Percentiles rank a stretch among this genome's conserved stretches.
phyloP scores from a whole-genome alignment of 345 rosid genomes.

The Dimocarpus longan region DNA sequence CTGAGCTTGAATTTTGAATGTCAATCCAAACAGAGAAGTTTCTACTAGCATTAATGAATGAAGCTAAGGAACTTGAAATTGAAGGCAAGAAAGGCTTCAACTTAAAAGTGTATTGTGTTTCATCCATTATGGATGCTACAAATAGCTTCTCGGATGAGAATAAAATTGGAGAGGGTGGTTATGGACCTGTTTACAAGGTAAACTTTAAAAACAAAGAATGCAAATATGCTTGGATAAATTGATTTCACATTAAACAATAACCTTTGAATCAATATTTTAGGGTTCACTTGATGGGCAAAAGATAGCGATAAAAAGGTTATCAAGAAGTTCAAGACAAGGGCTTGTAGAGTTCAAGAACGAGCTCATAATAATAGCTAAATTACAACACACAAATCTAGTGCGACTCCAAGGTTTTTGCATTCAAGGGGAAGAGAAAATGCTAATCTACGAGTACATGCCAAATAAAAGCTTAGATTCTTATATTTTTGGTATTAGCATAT shows the following conservation, averaged over 20 bases:
- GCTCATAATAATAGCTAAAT: slow-evolving; percentile 23
- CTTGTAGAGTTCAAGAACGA: slow-evolving; percentile 34
- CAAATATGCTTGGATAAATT: too few relatives aligned
- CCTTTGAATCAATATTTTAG: background rate
- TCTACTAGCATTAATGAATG: background rate
- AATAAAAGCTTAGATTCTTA: slow-evolving; percentile 21
- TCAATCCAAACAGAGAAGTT: background rate
- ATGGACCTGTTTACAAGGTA: slow-evolving; percentile 21
- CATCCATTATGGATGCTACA: slow-evolving; percentile 1
- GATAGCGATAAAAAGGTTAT: slow-evolving; percentile 28
- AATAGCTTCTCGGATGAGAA: background rate
- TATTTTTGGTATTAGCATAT: slow-evolving; percentile 17
- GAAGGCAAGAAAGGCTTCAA: background rate
- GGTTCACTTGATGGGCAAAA: slow-evolving; percentile 22
- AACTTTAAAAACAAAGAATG: background rate
- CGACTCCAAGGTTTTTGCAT: slow-evolving; percentile 23
- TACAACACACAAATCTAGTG: slow-evolving; percentile 27
- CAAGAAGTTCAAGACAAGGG: slow-evolving; percentile 29
- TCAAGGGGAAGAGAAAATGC: slow-evolving; percentile 24
- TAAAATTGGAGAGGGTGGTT: background rate
- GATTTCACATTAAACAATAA: too few relatives aligned
- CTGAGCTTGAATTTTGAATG: background rate
- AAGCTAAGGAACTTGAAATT: background rate
- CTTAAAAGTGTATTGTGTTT: background rate
- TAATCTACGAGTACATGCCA: slow-evolving; percentile 20